phyloP scores from a whole-genome alignment of 805 yeast species.

The Candida dendrica region DNA sequence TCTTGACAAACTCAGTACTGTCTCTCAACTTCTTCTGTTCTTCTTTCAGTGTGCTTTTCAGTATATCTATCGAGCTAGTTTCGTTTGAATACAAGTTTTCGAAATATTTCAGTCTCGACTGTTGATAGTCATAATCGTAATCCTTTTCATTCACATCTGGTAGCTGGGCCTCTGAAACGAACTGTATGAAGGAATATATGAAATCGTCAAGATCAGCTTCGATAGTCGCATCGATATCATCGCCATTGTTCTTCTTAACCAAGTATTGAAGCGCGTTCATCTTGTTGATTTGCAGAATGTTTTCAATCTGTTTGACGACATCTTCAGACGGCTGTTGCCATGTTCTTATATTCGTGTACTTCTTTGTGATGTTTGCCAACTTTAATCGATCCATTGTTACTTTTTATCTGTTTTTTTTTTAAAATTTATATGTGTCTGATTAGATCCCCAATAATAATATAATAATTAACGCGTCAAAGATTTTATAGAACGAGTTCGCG shows the following conservation, averaged over 20 bases:
- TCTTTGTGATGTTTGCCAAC: constrained; percentile 12
- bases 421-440: not conserved
- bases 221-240: not conserved
- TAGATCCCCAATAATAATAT: too few species aligned
- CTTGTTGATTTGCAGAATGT: constrained; percentile 11
- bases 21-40: constrained; percentile 8
- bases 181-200: not conserved
- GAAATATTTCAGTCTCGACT: constrained; percentile 10
- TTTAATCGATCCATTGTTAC: constrained; percentile 7
- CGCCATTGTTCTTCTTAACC: not conserved
- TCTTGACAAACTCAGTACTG: constrained; percentile 5
- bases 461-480: too few species aligned
- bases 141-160: constrained; percentile 7
- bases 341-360: constrained; percentile 7
- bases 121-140: constrained; percentile 14
- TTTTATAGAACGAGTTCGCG: too few species aligned
- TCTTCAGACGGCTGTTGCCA: constrained; percentile 13
- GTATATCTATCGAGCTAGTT: constrained; percentile 7
- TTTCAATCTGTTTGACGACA: constrained; percentile 5
- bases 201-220: not conserved
- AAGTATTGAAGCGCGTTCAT: constrained; percentile 5
- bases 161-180: constrained; percentile 3
- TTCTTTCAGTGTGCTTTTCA: constrained; percentile 6
- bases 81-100: constrained; percentile 13
- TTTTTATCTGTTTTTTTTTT: not conserved